These are phyloP conservation scores for Liriodendron chinense DNA, from an alignment of 164 flowering plant species.

Conservation along the genomic window DNA sequence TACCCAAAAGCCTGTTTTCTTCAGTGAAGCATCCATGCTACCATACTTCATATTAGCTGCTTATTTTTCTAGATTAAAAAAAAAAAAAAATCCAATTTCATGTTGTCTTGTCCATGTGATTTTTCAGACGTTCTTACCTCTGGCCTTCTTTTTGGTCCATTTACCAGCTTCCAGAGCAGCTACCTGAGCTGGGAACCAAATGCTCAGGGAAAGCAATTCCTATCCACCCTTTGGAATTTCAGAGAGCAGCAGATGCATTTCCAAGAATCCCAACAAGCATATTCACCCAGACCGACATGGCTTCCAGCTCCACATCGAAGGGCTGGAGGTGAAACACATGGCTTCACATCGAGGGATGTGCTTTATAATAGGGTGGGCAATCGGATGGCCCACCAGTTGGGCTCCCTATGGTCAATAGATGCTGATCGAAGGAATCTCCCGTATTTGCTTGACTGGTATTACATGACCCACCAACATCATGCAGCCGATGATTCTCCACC, in stretches of 20 bases:
- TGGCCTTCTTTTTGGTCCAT: conserved; percentile 4
- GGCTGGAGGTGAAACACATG: conserved; percentile 28
- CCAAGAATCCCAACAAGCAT: conserved; percentile 23
- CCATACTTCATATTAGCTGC: no score
- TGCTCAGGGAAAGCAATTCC: conserved; percentile 65
- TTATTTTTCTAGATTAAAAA: no score
- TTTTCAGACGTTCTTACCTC: background rate
- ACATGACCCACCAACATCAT: conserved; percentile 38
- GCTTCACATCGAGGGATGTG: conserved; percentile 35
- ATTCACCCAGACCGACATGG: conserved; percentile 35
- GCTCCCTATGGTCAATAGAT: conserved; percentile 59
- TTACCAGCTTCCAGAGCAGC: conserved; percentile 72
- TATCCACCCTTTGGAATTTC: conserved; percentile 55
- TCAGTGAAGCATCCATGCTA: no score
- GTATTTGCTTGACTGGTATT: conserved; percentile 89
- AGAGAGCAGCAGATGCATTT: conserved; percentile 57
- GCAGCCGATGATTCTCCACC: conserved; percentile 6
- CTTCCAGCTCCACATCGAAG: conserved; percentile 31
- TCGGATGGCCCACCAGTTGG: conserved; percentile 34
- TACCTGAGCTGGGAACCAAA: conserved; percentile 89
- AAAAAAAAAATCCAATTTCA: no score
- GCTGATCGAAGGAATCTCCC: conserved; percentile 58
- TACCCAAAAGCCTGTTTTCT: no score
- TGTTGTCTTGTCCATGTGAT: no score
- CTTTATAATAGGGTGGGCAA: conserved; percentile 21